These are phyloP conservation scores for Cercis canadensis DNA, from an alignment of 306 rosid species.

Conservation along the genomic window DNA sequence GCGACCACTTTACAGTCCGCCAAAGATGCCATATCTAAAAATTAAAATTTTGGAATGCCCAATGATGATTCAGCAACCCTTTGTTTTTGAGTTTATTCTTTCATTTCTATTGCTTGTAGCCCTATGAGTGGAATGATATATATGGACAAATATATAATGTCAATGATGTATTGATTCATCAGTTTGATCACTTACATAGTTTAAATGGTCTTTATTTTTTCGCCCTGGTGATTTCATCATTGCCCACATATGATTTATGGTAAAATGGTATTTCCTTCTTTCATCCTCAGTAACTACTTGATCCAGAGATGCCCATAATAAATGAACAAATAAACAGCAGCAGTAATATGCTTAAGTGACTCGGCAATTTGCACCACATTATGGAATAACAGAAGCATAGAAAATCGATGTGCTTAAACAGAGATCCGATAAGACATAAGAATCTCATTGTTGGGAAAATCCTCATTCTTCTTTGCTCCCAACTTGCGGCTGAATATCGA, in stretches of 20 bases:
- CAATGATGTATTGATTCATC: constrained; percentile 23
- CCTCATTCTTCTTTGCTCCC: constrained; percentile 9
- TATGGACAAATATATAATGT: constrained; percentile 23
- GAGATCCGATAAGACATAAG: constrained; percentile 1
- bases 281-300: not conserved
- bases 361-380: not conserved
- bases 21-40: constrained; percentile 57
- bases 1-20: constrained; percentile 61
- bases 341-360: not conserved
- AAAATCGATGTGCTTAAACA: not conserved
- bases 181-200: not conserved
- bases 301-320: not conserved
- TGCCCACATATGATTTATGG: not conserved
- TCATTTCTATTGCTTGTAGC: too few species aligned
- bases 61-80: not conserved
- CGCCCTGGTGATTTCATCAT: not conserved
- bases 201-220: not conserved
- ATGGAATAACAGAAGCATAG: not conserved
- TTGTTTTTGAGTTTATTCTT: not conserved
- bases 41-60: constrained; percentile 17
- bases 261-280: not conserved
- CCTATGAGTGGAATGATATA: too few species aligned
- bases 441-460: constrained; percentile 1
- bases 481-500: constrained; percentile 27
- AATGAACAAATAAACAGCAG: not conserved